These are phyloP conservation scores for Thalassia testudinum DNA, from an alignment of 116 monocot species.

Conservation along the genomic window DNA sequence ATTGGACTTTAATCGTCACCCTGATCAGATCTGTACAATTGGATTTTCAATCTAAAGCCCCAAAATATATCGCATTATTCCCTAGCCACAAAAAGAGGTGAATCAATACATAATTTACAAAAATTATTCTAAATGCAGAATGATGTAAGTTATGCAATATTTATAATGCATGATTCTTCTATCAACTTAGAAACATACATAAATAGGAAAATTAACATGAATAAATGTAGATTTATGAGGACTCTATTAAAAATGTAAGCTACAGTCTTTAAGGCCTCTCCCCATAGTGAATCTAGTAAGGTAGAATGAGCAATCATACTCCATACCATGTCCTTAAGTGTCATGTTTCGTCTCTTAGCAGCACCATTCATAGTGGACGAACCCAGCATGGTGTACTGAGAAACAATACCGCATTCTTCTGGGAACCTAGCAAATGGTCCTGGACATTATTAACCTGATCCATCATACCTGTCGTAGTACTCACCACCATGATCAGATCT, in stretches of 20 bases:
- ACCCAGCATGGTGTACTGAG: not conserved
- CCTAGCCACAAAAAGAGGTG: no score
- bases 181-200: no score
- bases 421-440: constrained; percentile 5
- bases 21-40: no score
- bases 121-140: no score
- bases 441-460: constrained; percentile 4
- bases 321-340: not conserved
- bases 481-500: constrained; percentile 8
- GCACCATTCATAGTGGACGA: not conserved
- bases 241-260: not conserved
- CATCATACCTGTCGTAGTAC: constrained; percentile 6
- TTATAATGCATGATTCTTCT: no score
- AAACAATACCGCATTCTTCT: not conserved
- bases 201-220: no score
- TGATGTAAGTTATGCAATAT: no score
- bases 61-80: no score
- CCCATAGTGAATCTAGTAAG: not conserved
- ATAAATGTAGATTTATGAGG: no score
- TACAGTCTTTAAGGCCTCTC: not conserved
- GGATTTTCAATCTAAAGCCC: no score
- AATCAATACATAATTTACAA: no score
- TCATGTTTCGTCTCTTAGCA: not conserved
- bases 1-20: no score
- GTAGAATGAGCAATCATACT: not conserved